phyloP scores from a whole-genome alignment of 2,329 filamentous ascomycete species.

The Colletotrichum shisoi region DNA sequence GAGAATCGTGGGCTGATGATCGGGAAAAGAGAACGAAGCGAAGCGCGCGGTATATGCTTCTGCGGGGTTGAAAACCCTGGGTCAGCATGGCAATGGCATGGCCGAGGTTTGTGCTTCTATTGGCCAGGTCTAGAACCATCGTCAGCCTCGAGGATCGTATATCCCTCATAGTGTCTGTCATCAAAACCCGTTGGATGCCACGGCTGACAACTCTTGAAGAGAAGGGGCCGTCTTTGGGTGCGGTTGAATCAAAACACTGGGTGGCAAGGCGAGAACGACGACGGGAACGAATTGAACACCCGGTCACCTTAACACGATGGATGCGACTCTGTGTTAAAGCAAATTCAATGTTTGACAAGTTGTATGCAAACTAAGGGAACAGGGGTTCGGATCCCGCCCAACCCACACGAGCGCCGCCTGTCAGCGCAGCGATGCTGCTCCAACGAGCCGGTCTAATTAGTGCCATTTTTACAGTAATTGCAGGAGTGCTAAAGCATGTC shows the following conservation, averaged over 20 bases:
- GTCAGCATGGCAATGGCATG: not conserved
- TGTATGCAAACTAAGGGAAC: not conserved
- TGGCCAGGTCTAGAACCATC: not conserved
- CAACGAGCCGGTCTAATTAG: not conserved
- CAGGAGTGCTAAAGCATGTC: too few species aligned
- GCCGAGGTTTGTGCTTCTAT: not conserved
- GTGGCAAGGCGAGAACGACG: too few species aligned
- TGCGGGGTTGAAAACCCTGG: not conserved
- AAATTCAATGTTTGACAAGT: not conserved
- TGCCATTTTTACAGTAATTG: not conserved
- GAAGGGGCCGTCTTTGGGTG: too few species aligned
- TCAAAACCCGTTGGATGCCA: too few species aligned
- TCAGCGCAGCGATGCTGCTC: not conserved
- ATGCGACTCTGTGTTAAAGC: too few species aligned
- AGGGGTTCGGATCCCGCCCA: slow-evolving; percentile 14
- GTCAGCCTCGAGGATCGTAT: not conserved
- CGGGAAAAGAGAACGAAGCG: not conserved
- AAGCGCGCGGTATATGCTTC: not conserved
- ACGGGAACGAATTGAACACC: too few species aligned
- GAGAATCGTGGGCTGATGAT: not conserved
- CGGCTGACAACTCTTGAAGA: too few species aligned
- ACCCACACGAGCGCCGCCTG: not conserved
- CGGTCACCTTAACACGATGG: too few species aligned
- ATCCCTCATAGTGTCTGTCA: not conserved
- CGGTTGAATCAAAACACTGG: too few species aligned